These are phyloP conservation scores for Pyrenophora teres DNA, from an alignment of 2,329 filamentous ascomycete genomes.

Conservation along the genomic window DNA sequence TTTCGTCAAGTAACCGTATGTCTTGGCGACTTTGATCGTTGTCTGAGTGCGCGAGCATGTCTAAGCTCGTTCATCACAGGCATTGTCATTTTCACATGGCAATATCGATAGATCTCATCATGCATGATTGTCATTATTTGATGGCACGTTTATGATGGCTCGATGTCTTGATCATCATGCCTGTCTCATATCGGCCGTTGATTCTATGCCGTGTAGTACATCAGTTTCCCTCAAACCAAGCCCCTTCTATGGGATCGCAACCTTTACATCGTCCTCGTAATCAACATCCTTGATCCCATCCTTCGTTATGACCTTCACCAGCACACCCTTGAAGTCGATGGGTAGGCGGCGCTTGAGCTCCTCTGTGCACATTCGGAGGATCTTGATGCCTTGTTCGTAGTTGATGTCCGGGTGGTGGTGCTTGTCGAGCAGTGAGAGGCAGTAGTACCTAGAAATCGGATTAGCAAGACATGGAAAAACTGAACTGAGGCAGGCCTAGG, in stretches of 20 bases:
- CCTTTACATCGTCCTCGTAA: constrained; percentile 79
- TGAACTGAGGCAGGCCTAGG: too few relatives aligned
- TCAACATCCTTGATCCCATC: constrained; percentile 86
- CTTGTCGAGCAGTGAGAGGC: constrained; percentile 95
- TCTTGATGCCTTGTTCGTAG: constrained; percentile 86
- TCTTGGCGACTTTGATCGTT: too few relatives aligned
- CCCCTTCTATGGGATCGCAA: constrained; percentile 61
- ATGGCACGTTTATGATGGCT: constrained; percentile 7
- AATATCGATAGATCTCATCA: not conserved
- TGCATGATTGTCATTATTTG: constrained; percentile 8
- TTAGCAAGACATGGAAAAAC: constrained; percentile 3
- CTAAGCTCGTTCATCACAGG: too few relatives aligned
- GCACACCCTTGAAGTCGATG: constrained; percentile 96
- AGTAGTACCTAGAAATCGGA: constrained; percentile 76
- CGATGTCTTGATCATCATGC: constrained; percentile 8
- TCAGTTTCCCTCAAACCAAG: not conserved
- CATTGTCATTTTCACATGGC: too few relatives aligned
- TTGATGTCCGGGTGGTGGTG: constrained; percentile 95
- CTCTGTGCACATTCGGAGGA: constrained; percentile 92
- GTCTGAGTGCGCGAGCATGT: too few relatives aligned
- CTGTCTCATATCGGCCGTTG: constrained; percentile 5
- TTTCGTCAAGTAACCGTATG: too few relatives aligned
- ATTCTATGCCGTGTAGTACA: constrained; percentile 3
- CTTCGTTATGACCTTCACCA: constrained; percentile 93
- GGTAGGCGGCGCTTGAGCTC: constrained; percentile 96